Conservation (phyloP, 176 grass and related monocot genomes). For the Pontederia crassipes region DNA sequence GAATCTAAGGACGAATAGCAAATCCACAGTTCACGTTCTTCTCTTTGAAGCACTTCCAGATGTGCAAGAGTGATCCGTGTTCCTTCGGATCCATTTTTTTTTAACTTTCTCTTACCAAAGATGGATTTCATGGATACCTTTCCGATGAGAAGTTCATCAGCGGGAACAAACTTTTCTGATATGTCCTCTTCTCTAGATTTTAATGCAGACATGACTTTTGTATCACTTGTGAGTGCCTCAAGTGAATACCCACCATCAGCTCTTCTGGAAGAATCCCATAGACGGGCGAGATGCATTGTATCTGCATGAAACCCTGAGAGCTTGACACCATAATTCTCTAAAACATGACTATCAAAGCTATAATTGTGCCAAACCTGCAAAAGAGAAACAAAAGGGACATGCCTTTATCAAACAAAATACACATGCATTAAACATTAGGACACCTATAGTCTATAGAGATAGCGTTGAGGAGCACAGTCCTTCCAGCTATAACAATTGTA, state of each 20-base stretch:
- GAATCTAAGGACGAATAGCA: conserved; percentile 91
- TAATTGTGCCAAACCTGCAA: conserved; percentile 99
- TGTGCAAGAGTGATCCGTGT: conserved; percentile 41
- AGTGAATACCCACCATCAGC: conserved; percentile 87
- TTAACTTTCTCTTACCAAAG: conserved; percentile 87
- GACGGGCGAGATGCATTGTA: conserved; percentile 95
- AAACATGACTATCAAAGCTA: conserved; percentile 89
- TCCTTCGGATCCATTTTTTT: conserved; percentile 77
- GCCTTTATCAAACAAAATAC: conserved; percentile 11
- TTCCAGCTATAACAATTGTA: too few species aligned
- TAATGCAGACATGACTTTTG: conserved; percentile 50
- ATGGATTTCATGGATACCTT: conserved; percentile 97
- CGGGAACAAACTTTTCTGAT: conserved; percentile 5
- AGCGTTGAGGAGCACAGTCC: too few species aligned
- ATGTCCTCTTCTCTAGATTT: neutral
- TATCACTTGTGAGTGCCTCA: conserved; percentile 80
- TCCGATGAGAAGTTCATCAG: conserved; percentile 42
- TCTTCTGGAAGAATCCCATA: conserved; percentile 84
- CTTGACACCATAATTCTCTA: conserved; percentile 86
- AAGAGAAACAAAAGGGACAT: conserved; percentile 20
- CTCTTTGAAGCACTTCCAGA: conserved; percentile 75
- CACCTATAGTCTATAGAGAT: too few species aligned
- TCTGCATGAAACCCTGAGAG: conserved; percentile 90
- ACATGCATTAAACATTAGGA: too few species aligned
- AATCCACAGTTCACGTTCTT: conserved; percentile 62